Percentiles rank a stretch among this genome's conserved stretches.
phyloP scores from a whole-genome alignment of 192 early-diverging fungal genomes.

The Funneliformis geosporum region DNA sequence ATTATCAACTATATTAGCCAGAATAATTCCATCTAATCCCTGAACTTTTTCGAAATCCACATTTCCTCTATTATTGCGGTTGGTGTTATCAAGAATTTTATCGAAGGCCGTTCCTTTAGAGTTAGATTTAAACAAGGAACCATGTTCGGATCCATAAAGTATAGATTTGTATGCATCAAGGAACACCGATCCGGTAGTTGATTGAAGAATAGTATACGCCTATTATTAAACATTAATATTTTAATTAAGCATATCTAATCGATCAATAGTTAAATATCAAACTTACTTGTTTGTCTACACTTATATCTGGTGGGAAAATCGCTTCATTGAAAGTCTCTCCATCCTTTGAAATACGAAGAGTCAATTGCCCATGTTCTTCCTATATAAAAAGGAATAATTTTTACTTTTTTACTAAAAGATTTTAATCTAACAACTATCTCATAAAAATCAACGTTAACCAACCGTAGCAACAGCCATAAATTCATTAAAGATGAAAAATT shows the following conservation, averaged over 20 bases:
- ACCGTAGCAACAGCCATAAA: conserved; percentile 67
- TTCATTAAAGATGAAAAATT: conserved; percentile 75
- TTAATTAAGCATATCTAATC: background rate
- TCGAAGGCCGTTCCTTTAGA: conserved; percentile 81
- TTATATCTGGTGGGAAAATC: conserved; percentile 81
- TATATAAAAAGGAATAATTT: background rate
- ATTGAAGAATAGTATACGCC: conserved; percentile 86
- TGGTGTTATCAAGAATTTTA: conserved; percentile 74
- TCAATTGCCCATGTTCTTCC: conserved; percentile 52
- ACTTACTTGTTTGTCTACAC: conserved; percentile 60
- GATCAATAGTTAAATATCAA: background rate
- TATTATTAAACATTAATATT: background rate
- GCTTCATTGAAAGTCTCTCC: conserved; percentile 71
- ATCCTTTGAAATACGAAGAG: conserved; percentile 73
- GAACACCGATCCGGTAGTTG: conserved; percentile 74
- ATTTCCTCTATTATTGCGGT: conserved; percentile 66
- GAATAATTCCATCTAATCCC: conserved; percentile 79
- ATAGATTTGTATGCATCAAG: conserved; percentile 73
- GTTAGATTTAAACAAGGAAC: conserved; percentile 87
- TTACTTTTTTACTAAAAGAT: background rate
- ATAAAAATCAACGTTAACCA: background rate
- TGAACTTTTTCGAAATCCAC: conserved; percentile 94
- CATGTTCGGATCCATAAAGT: conserved; percentile 54
- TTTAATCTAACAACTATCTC: background rate
- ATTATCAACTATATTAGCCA: conserved; percentile 89